Base-by-base conservation (phyloP, 1,139 yeast genomes). In the Nakaseomyces sp. region DNA sequence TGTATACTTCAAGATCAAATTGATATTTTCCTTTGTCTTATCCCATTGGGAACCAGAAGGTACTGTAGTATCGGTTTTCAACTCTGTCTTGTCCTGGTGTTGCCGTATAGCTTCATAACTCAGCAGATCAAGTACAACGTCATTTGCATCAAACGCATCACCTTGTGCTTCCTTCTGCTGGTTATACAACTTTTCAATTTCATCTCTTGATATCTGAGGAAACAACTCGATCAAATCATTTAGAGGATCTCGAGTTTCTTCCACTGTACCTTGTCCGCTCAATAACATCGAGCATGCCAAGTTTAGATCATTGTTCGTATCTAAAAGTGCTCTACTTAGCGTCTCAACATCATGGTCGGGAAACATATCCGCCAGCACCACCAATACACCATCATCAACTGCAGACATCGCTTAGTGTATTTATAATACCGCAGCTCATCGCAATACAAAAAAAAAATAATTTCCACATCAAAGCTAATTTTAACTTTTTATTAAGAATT, bases 251-350 rank as follows among this genome's bases (percentile, higher is more conserved):
- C 15, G 18, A 26, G 30, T 26, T 13, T 13, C 6, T 18, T 29
- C 18, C 10, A 5, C 32, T 6, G 5, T 9, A 5, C 13, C 12
- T 26, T 29, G 5, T 4, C 47, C 55, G 38, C 60, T 52, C 13
- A 60, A 43, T 13, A 60, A 28, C 40, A 59, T 55, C 1, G 57
- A 45, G 12, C 56, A 48, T 7, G 63, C 57, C n/a, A 52, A 40
- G 13, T 55, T 55, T 5, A 58, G 15, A 44, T 60, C 54, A 30
- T 49, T 48, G 10, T 50, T 36, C 6, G 61, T 47, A 28, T 54
- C 50, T 18, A 42, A 40, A 5, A 59, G 31, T 1, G 58, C 53
- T 8, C 42, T 43, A 6, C 28, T 15, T n/a, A 59, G 33, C 9
- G 28, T 42, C 2, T 41, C 42, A 2, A 45, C 37, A 7, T 41